A percentile compares a stretch with the other conserved stretches of the same genome.
Evolutionary conservation across 371 early-diverging fungal genomes (phyloP).

Genomic region (Rhizomucor miehei): DNA sequence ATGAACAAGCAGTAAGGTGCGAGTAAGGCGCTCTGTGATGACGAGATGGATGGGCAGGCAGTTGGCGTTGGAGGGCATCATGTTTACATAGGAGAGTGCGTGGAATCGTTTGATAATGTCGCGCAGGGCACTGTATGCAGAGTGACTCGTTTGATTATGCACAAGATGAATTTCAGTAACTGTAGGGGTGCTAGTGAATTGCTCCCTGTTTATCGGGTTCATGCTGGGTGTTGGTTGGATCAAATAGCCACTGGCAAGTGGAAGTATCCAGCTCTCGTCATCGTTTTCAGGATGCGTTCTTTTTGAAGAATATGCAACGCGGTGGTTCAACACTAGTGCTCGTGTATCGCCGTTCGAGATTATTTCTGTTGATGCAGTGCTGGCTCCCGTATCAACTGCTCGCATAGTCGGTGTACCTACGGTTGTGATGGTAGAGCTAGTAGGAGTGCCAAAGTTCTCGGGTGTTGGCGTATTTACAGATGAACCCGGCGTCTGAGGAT

Average conservation of each 20-base stretch:
- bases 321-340: slow-evolving; percentile 54
- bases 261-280: slow-evolving; percentile 50
- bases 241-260: slow-evolving; percentile 59
- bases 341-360: slow-evolving; percentile 34
- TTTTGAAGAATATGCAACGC: slow-evolving; percentile 49
- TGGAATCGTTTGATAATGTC: slow-evolving; percentile 59
- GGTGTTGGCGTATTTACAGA: slow-evolving; percentile 25
- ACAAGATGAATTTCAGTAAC: slow-evolving; percentile 27
- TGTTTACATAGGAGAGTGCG: slow-evolving; percentile 51
- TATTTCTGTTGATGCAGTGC: slow-evolving; percentile 5
- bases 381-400: slow-evolving; percentile 1
- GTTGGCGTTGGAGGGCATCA: slow-evolving; percentile 48
- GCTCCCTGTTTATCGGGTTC: slow-evolving; percentile 17
- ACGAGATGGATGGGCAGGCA: slow-evolving; percentile 55
- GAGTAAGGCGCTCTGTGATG: slow-evolving; percentile 49
- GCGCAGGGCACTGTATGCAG: slow-evolving; percentile 43
- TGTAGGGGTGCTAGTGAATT: slow-evolving; percentile 20
- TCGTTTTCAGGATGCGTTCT: slow-evolving; percentile 30
- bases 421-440: slow-evolving; percentile 14
- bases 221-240: slow-evolving; percentile 15
- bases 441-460: slow-evolving; percentile 15
- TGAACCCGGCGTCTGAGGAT: slow-evolving; percentile 26
- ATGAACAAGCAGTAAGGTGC: slow-evolving; percentile 29
- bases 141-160: slow-evolving; percentile 42
- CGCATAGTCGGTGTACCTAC: background rate